Percentiles rank a stretch among this genome's conserved stretches.
phyloP scores from a whole-genome alignment of 2,329 filamentous ascomycete species.

The Aspergillus pseudoglaucus region DNA sequence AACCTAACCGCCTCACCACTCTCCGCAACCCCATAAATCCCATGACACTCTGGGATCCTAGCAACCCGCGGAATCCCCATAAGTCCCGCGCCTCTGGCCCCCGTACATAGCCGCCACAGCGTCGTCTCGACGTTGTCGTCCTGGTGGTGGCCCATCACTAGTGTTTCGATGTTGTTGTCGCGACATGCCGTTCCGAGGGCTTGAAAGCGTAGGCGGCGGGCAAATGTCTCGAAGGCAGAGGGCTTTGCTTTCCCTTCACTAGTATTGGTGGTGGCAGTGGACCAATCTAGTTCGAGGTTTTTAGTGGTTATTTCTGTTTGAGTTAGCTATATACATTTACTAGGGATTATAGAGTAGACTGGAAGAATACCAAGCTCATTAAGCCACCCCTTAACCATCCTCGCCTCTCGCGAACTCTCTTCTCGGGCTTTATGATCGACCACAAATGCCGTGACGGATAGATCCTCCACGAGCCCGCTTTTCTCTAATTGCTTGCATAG shows the following conservation, averaged over 20 bases:
- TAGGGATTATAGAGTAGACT: no score
- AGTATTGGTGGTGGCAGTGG: conserved; percentile 4
- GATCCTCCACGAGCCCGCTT: conserved; percentile 12
- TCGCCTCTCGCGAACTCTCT: conserved; percentile 51
- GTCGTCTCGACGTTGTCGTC: conserved; percentile 92
- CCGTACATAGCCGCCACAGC: conserved; percentile 65
- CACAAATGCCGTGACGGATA: conserved; percentile 49
- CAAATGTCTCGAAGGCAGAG: conserved; percentile 70
- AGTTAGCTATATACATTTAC: not conserved
- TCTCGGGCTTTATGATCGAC: conserved; percentile 56
- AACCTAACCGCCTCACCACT: conserved; percentile 51
- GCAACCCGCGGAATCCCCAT: conserved; percentile 59
- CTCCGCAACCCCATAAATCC: conserved; percentile 63
- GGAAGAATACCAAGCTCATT: conserved; percentile 41
- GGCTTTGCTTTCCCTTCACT: not conserved
- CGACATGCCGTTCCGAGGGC: conserved; percentile 58
- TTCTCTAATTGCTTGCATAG: conserved; percentile 54
- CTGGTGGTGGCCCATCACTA: conserved; percentile 78
- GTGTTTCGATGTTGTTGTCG: conserved; percentile 44
- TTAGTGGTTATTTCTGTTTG: not conserved
- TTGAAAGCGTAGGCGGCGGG: conserved; percentile 68
- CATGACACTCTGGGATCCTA: conserved; percentile 78
- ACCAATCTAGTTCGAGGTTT: conserved; percentile 49
- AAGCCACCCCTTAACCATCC: conserved; percentile 44
- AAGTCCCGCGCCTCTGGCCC: conserved; percentile 64